Base-by-base conservation (phyloP, 192 early-diverging fungal species). In the Coemansia sp. region DNA sequence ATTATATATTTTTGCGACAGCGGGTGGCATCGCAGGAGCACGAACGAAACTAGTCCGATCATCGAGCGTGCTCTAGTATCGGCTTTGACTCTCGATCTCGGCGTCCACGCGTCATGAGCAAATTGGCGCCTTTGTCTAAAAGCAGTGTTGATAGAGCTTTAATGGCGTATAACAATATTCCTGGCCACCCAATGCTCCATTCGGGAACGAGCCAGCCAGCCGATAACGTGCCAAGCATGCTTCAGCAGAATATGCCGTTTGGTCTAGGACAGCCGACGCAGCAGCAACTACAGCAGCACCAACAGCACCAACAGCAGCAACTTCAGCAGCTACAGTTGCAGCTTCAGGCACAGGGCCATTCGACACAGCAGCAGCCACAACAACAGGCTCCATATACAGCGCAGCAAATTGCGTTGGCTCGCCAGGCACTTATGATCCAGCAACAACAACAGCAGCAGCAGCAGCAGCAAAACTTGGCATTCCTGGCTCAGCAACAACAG, bases 91-190 rank as follows among this genome's bases (percentile, higher is more conserved):
- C 32, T 37, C 27, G 14, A 32, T 39, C 22, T 51, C 37, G 51
- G 49, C 57, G 65, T 49, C 25, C 23, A 32, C 60, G 60, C 15
- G 60, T 61, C 39, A 79, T 79, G 76, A 79, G 67, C 67, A 70
- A 61, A 56, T 47, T 65, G 57, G 76, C 68, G 25, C 67, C 70
- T 29, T 59, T 62, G n/a, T 45, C 60, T 27, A 60, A 79, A 49
- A 59, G 45, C 64, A 79, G 67, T 52, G 65, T 62, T 53, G 76
- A 79, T 70, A 69, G 62, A 70, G 70, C 52, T 38, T 47, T 63
- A 62, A 79, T 79, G 76, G 71, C 71, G 53, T 73, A 73, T 29
- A 79, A 72, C 55, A 73, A 79, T 59, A 35, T 70, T 32, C 64
- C 76, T 59, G 67, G 76, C 10, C 76, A 79, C 32, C 59, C 60